Base-by-base conservation (phyloP, 78 protist species). In the Anaeramoeba flamelloides region DNA sequence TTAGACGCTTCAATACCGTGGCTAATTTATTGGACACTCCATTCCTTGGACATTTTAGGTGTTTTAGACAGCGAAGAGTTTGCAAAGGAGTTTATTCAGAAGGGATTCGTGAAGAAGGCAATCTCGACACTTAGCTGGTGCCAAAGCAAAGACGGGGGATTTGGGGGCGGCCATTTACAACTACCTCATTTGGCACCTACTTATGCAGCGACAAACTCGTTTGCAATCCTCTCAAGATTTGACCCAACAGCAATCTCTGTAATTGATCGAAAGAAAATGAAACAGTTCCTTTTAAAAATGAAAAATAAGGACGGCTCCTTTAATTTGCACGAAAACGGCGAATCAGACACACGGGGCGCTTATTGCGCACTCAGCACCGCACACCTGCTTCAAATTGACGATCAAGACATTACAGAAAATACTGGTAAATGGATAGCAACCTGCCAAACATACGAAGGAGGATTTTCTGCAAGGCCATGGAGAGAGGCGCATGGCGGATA, bases 401-500 rank as follows among this genome's bases (percentile, higher is more conserved):
- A 8, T 26, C 34, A 53, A 53, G 69, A 53, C 8, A 26, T 53
- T 26, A 53, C 17, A 8, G 17, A 53, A 53, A 17, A 53, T 53
- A 26, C 69, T 26, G 69, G 17, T 26, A 26, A 26, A 53, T 53
- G 8, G 8, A 17, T 53, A 53, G 17, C 8, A 53, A 76, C 84
- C 0, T 92, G 94, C 74, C 99, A 96, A 80, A 94, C 97, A 1
- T 96, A 88, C 79, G 99, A 97, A 74, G 98, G 86, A 4, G 99
- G 38, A 98, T 98, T 1, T 33, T 94, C 40, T 93, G 90, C 40
- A 95, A 17, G 8, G 8, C 41, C 41, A 37, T 76, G 8, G 26
- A 64, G 77, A 26, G 99, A 97, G 85, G 97, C 98, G 1, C 99
- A 97, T 83, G 99, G 99, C 36, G 99, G 99, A 22, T 97, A 97